Conservation (phyloP, 2,329 filamentous ascomycete genomes). For the Lecanicillium sp. region DNA sequence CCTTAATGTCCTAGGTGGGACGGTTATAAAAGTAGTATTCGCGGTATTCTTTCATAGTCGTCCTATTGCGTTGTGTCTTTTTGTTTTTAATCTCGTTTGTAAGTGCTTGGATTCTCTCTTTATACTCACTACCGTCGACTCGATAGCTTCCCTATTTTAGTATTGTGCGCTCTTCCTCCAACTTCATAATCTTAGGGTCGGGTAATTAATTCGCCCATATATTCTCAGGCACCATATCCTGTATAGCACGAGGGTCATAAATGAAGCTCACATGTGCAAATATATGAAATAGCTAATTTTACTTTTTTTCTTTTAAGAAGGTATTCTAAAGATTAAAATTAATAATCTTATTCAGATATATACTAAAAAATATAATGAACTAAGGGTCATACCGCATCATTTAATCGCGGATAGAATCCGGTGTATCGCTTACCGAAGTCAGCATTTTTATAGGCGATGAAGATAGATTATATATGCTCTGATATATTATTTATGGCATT, state of each 20-base stretch:
- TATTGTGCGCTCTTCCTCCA: conserved; percentile 17
- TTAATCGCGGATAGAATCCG: conserved; percentile 23
- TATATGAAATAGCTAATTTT: conserved; percentile 19
- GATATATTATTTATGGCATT: conserved; percentile 21
- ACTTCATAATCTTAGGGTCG: conserved; percentile 22
- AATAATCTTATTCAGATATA: conserved; percentile 25
- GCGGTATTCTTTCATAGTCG: conserved; percentile 20
- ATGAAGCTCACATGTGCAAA: conserved; percentile 24
- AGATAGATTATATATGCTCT: neutral
- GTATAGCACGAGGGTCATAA: conserved; percentile 21
- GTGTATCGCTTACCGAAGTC: conserved; percentile 19
- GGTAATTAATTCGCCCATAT: conserved; percentile 21
- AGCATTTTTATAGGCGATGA: conserved; percentile 2
- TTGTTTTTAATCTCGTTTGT: conserved; percentile 20
- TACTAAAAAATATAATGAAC: conserved; percentile 23
- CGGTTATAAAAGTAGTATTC: conserved; percentile 15
- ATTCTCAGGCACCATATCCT: conserved; percentile 26
- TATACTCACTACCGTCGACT: conserved; percentile 18
- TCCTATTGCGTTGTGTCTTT: conserved; percentile 15
- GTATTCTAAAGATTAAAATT: conserved; percentile 26
- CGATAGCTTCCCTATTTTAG: conserved; percentile 24
- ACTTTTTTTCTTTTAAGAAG: conserved; percentile 21
- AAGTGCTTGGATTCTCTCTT: conserved; percentile 22
- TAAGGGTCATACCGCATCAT: conserved; percentile 25
- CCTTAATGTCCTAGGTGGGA: conserved; percentile 25